A percentile compares a stretch with the other conserved stretches of the same genome.
Evolutionary conservation across 805 yeast species (phyloP).

Genomic region (Kodamaea kaohsiungensis): DNA sequence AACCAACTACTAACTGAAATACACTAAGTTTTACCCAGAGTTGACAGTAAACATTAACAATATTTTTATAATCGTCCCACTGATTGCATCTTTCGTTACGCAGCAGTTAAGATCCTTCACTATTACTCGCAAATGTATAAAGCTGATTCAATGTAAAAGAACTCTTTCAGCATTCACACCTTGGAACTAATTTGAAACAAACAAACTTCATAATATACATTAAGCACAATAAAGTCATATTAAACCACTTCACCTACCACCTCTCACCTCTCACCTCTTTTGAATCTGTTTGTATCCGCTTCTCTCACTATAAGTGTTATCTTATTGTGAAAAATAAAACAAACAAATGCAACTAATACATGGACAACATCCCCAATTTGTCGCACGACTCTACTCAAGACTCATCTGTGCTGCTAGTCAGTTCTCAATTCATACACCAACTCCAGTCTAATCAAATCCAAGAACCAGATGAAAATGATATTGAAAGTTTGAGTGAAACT

Average conservation of each 20-base stretch:
- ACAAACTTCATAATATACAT: no score
- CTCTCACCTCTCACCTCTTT: no score
- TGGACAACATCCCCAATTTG: slow-evolving; percentile 12
- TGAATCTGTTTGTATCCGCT: neutral
- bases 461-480: slow-evolving; percentile 4
- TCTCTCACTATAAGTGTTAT: neutral
- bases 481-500: slow-evolving; percentile 7
- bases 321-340: neutral
- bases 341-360: slow-evolving; percentile 1
- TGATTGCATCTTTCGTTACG: no score
- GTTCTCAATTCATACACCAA: slow-evolving; percentile 3
- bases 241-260: neutral
- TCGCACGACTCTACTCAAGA: slow-evolving; percentile 8
- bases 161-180: neutral
- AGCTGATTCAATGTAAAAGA: no score
- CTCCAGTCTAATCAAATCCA: neutral
- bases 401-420: slow-evolving; percentile 1
- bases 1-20: no score
- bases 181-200: no score
- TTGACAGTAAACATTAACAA: no score
- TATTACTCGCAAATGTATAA: no score
- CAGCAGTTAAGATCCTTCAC: no score
- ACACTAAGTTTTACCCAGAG: no score
- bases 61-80: no score
- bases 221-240: no score